Conservation (phyloP, 2,329 filamentous ascomycete genomes). For the Arthrobotrys sphaeroides region DNA sequence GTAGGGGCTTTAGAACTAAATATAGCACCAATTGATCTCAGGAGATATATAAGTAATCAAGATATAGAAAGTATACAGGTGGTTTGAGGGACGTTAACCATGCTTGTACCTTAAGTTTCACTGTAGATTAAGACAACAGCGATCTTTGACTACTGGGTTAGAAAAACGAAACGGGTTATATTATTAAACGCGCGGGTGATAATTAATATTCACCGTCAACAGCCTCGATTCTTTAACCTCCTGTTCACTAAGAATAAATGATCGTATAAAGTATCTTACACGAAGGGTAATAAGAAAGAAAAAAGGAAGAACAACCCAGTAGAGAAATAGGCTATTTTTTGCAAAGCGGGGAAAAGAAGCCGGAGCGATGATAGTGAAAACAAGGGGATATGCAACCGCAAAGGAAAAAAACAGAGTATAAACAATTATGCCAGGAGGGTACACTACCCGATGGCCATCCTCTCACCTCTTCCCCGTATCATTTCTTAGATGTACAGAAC, state of each 20-base stretch:
- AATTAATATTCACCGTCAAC: neutral
- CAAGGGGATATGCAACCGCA: conserved; percentile 37
- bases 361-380: conserved; percentile 14
- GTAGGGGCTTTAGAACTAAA: no score
- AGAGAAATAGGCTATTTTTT: neutral
- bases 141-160: no score
- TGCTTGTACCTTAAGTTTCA: no score
- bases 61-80: no score
- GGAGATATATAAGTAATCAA: no score
- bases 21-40: no score
- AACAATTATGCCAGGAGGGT: conserved; percentile 8
- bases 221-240: neutral
- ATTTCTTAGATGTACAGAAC: conserved; percentile 61
- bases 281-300: conserved; percentile 31
- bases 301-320: neutral
- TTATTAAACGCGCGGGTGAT: no score
- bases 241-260: conserved; percentile 19
- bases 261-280: conserved; percentile 52
- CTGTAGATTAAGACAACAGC: no score
- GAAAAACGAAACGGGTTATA: no score
- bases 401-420: conserved; percentile 55
- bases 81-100: no score
- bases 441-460: conserved; percentile 38
- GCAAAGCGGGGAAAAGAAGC: conserved; percentile 10
- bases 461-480: conserved; percentile 59